Evolutionary conservation across 768 basidiomycete species (phyloP), one percentile per base, ranked within the genome.

Genomic region (Rhodotorula sphaerocarpa): DNA sequence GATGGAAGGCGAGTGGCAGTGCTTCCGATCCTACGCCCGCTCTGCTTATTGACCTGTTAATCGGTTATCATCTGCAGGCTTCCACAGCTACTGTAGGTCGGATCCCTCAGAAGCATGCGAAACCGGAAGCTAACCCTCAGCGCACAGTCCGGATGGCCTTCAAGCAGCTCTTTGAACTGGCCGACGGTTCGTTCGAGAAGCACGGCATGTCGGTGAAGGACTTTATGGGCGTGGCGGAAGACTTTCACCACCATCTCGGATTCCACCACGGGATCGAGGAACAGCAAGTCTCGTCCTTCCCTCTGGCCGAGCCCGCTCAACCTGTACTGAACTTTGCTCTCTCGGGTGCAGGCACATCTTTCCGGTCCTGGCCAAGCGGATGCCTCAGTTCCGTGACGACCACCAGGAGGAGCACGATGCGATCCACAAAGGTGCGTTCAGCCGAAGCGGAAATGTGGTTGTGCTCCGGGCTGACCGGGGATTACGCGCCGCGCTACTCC

Each of bases 151-250:
- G 66, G 5, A 23, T 33, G 45, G 41, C 61, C 5, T 67, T 85
- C 60, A 82, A 83, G 52, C 80, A 79, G 27, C 78, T 96, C 28
- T 82, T 84, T 31, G 76, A 79, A 20, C 86, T 83, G 11, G 82
- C 82, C n/a, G 96, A 95, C 78, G 82, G 85, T 30, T 92, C 89
- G 73, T 79, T 82, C 50, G 89, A 93, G 75, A 88, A 90, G 75
- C 46, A 31, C 36, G 55, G 62, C 15, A 15, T 65, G 15, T 39
- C 58, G 3, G 39, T 63, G 0, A 25, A 23, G 9, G 66, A 63
- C 20, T 67, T 59, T 46, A 45, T 57, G 39, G n/a, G 33, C 34
- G 55, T 60, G 7, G 34, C 51, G 2, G 62, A 63, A 28, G 45
- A 53, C 27, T 59, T 67, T 50, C 41, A 55, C 21, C 28, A 39